Conservation (phyloP, 1,284 basidiomycete genomes). For the Moesziomyces antarcticus region DNA sequence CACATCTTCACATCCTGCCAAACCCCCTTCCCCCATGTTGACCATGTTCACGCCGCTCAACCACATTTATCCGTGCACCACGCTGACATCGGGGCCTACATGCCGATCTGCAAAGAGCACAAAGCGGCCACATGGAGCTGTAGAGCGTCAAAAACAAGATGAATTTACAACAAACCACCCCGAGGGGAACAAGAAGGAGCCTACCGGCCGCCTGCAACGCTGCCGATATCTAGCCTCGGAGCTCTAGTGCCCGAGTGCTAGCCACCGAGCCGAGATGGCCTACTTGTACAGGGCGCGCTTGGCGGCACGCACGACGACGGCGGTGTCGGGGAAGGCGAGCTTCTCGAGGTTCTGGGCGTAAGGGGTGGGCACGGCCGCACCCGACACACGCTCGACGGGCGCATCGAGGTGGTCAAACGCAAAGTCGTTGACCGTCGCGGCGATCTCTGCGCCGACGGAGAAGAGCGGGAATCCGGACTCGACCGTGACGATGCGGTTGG, state of each 20-base stretch:
- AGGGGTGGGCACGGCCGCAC: conserved; percentile 74
- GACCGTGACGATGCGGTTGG: conserved; percentile 91
- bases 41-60: too few relatives aligned
- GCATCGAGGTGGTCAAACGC: conserved; percentile 76
- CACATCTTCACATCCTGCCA: too few relatives aligned
- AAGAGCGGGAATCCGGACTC: conserved; percentile 99
- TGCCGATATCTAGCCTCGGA: too few relatives aligned
- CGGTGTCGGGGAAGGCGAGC: conserved; percentile 63
- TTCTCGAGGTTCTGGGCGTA: conserved; percentile 73
- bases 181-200: too few relatives aligned
- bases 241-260: conserved; percentile 3
- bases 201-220: too few relatives aligned
- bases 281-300: conserved; percentile 65
- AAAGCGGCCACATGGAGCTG: too few relatives aligned
- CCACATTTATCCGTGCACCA: too few relatives aligned
- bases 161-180: too few relatives aligned
- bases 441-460: conserved; percentile 97
- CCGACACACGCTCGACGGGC: conserved; percentile 95
- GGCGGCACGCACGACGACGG: conserved; percentile 58
- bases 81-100: too few relatives aligned
- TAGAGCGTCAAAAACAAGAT: too few relatives aligned
- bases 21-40: too few relatives aligned
- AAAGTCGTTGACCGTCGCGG: conserved; percentile 83
- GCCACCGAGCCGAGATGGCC: neutral
- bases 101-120: too few relatives aligned